Base-by-base conservation (phyloP, 2,329 filamentous ascomycete genomes). In the Xylaria sp. region DNA sequence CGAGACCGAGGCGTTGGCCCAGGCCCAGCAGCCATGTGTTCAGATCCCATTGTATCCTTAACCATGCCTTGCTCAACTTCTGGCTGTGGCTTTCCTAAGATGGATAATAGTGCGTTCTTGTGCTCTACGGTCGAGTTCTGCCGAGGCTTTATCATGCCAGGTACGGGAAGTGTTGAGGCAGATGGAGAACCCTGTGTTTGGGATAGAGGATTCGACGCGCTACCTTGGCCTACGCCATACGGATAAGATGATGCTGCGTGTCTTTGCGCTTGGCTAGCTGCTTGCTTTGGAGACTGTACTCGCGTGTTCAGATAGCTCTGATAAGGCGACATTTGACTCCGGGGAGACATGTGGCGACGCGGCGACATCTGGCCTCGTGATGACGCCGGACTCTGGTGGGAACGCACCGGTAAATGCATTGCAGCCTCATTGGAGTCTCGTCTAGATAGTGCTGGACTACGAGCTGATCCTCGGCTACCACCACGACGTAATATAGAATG, bases 81-180 rank as follows among this genome's bases (percentile, higher is more conserved):
- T 5, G 75, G 56, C 52, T 79, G 76, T 4, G 81, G 75, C 74
- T 87, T 88, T 32, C 87, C 86, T 75, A 93, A 92, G 1, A 93
- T 84, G 5, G 90, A 91, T 13, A 93, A 82, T 3, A 87, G 80
- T 65, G 82, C 80, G 54, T 82, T 81, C 70, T 78, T 82, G 63
- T 86, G 84, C 50, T 82, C 86, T 23, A 78, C 73, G 8, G 78
- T 81, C 50, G 79, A 76, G 32, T 82, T 78, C 48, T 80, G 77
- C 34, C 80, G 78, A 12, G 78, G 78, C 54, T 80, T 79, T 25
- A 76, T 65, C 12, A 74, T 65, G 6, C 72, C 73, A 5, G 78
- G 75, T 28, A 75, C 66, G 7, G 77, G 76, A 50, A 79, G 73
- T 46, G 74, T 72, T 3, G 77, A 77, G 20, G 74, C 70, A 7